These are phyloP conservation scores for Escallonia herrerae DNA, from an alignment of 129 eudicot genomes.

Conservation along the genomic window DNA sequence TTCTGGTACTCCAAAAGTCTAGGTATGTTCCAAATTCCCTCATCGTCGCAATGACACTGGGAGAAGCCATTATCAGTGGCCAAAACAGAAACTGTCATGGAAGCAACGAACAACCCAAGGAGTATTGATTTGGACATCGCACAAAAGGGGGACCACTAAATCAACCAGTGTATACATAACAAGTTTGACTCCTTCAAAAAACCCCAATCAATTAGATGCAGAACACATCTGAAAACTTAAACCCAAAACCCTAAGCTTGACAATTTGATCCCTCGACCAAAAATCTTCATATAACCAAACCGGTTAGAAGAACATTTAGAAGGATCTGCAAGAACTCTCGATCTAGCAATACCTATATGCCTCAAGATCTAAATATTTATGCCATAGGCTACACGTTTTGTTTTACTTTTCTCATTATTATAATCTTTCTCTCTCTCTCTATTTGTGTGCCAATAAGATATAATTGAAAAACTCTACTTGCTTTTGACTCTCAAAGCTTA, in stretches of 20 bases:
- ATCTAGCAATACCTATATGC: conserved; percentile 8
- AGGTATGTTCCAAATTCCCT: conserved; percentile 54
- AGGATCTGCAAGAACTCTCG: conserved; percentile 3
- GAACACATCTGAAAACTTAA: conserved; percentile 7
- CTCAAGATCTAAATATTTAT: conserved; percentile 1
- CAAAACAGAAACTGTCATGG: conserved; percentile 13
- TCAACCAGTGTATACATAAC: background rate
- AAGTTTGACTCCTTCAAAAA: background rate
- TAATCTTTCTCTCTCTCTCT: background rate
- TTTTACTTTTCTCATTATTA: background rate
- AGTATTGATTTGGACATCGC: conserved; percentile 27
- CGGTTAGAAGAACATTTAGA: background rate
- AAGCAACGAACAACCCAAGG: conserved; percentile 28
- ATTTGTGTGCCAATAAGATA: background rate
- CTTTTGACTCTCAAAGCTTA: too few relatives aligned
- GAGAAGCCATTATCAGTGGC: conserved; percentile 33
- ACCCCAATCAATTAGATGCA: background rate
- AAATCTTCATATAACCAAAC: background rate
- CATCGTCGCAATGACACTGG: conserved; percentile 72
- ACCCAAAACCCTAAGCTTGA: conserved; percentile 16
- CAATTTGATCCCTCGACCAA: background rate
- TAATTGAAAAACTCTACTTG: background rate
- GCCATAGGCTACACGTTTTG: background rate
- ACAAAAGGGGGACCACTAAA: background rate
- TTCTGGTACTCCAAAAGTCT: conserved; percentile 57